Evolutionary conservation across 805 yeast species (phyloP), one percentile per base, ranked within the genome.

Genomic region (Zygoascus flipseniorum): DNA sequence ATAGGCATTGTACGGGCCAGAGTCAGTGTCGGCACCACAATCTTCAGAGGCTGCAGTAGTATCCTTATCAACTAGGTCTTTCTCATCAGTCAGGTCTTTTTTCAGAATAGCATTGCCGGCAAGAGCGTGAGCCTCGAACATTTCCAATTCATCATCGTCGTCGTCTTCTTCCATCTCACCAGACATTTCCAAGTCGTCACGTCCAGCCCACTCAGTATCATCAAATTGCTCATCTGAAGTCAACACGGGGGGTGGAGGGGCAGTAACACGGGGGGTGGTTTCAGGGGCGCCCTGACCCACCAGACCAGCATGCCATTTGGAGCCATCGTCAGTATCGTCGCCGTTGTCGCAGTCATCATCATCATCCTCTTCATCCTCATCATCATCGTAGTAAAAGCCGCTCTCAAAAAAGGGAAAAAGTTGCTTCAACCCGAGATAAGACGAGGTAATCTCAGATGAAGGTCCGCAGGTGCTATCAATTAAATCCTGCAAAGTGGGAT

Each of bases 341-440:
- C 62, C 62, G 37, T 60, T 58, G 43, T 60, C 59, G 50, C 62
- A 58, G 44, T 54, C 58, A 16, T 51, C 55, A 23, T 58, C 57
- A 32, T 56, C 61, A 31, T 60, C 62, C 18, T 56, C 60, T 2
- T 58, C 59, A 11, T 45, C 50, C 20, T 51, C 56, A 44, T 53
- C 53, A 14, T 50, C 55, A 18, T 50, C 46, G 8, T 58, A 47
- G n/a, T 48, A 44, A 23, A 54, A 43, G 14, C 32, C 41, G 31
- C 48, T 35, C 26, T 50, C 46, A 10, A 18, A 10, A 44, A 41
- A 43, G 32, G 54, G 54, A n/a, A 51, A 42, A 23, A 54, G 46
- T 31, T 54, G 50, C 14, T 50, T 31, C 19, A 54, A 46, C 2
- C 54, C 53, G 37, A 54, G 20, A 31, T 18, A 42, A 19, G 48